Percentiles rank a stretch among this genome's conserved stretches.
Evolutionary conservation across 1,284 basidiomycete species (phyloP).

Genomic region (Trichosporon inkin): DNA sequence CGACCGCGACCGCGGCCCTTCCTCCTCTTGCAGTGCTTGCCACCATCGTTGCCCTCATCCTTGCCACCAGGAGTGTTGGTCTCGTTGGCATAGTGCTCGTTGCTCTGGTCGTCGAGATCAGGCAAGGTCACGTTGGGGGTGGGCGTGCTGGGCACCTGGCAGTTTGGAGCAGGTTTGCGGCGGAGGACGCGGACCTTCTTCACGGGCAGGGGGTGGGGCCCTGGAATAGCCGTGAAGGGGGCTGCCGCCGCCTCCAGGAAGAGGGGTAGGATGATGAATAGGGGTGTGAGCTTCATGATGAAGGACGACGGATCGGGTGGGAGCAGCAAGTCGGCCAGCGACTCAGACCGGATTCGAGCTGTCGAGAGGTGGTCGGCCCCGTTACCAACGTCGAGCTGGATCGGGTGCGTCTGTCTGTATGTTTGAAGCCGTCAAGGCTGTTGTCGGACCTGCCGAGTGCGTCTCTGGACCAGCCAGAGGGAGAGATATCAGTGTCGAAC

Average conservation of each 20-base stretch:
- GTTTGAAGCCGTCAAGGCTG: constrained; percentile 3
- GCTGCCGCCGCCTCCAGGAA: neutral
- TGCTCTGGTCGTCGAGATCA: neutral
- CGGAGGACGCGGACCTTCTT: neutral
- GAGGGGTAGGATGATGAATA: neutral
- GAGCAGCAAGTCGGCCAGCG: constrained; percentile 5
- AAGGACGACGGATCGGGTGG: neutral
- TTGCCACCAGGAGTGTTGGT: neutral
- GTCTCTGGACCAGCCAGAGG: neutral
- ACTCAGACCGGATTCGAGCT: neutral
- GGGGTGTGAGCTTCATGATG: neutral
- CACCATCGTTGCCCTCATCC: neutral
- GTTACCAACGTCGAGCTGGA: neutral
- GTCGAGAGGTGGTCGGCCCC: neutral
- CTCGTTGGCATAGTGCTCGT: neutral
- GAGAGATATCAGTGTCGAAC: neutral
- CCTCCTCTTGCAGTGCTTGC: neutral
- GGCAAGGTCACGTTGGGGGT: neutral
- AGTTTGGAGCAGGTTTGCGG: neutral
- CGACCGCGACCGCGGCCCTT: neutral
- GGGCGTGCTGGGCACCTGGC: neutral
- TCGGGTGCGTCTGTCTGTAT: neutral
- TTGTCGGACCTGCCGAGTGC: constrained; percentile 2
- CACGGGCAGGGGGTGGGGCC: neutral
- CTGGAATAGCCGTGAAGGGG: neutral